Evolutionary conservation across 2,329 filamentous ascomycete genomes (phyloP), one percentile per base, ranked within the genome.

Genomic region (Pezicula radicicola): DNA sequence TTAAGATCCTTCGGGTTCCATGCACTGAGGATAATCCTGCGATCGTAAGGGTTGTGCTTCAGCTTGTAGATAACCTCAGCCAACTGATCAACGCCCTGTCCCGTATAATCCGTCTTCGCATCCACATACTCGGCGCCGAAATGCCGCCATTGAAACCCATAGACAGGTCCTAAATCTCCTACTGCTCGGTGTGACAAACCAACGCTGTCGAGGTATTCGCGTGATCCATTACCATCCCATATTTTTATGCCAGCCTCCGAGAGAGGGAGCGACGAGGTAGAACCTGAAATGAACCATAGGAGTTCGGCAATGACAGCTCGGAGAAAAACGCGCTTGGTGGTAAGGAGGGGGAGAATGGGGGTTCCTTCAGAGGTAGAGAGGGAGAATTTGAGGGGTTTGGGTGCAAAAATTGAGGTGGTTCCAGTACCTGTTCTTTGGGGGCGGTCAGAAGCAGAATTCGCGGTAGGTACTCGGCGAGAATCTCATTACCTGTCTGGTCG

Each of bases 141-240:
- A 72, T 97, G 93, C 3, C 94, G 88, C 94, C 94, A 99, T 72
- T 99, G 94, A 74, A 99, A 99, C 2, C 94, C 94, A 68, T 99
- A 99, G 0, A 97, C 92, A 28, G 94, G 94, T 1, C 94, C 94
- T 0, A 99, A 78, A 66, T 99, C 94, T 58, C 94, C 94, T 18
- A 86, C 88, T 48, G 84, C 89, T 54, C 93, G 89, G 67, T 96
- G 85, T 0, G 78, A 76, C 6, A 97, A 80, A 0, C 93, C 93
- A 1, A 94, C 81, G 56, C 78, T 85, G 74, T 99, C 93, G 36
- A 99, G 88, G 69, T 88, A 97, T 65, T 85, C 88, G 62, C 94
- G 89, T 44, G 87, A 91, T 41, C 93, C 94, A 68, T 99, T 99
- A 63, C 92, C 93, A 68, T 99, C 94, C 94, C 94, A 99, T 68